A percentile compares a stretch with the other conserved stretches of the same genome.
Conservation (phyloP, 2,329 filamentous ascomycete species). For the Exophiala sp. region DNA sequence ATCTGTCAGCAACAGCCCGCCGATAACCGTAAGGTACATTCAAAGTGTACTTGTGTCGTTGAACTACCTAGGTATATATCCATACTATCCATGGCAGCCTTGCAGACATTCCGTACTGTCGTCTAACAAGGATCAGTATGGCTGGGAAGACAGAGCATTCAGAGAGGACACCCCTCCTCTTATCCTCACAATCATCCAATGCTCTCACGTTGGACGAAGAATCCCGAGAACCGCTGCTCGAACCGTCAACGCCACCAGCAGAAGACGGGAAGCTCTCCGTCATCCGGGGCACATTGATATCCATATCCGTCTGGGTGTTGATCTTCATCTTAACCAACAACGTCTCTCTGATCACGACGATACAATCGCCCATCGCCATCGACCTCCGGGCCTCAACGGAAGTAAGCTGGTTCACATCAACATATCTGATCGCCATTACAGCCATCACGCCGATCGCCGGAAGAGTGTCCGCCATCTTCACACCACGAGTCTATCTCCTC, state of each 20-base stretch:
- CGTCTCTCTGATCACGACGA: conserved; percentile 74
- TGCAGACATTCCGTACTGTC: not conserved
- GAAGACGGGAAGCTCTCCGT: conserved; percentile 7
- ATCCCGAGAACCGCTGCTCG: not conserved
- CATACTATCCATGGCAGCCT: conserved; percentile 2
- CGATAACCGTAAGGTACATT: too few species aligned
- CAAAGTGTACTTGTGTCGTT: too few species aligned
- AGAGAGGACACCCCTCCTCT: conserved; percentile 15
- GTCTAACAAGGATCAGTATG: not conserved
- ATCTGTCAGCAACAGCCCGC: conserved; percentile 2
- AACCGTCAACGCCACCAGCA: not conserved
- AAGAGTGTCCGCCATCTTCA: conserved; percentile 66
- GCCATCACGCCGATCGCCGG: conserved; percentile 63
- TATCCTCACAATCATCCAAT: not conserved
- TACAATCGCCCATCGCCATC: conserved; percentile 67
- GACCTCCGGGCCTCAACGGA: conserved; percentile 68
- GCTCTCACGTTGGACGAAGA: not conserved
- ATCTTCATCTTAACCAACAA: conserved; percentile 44
- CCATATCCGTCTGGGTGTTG: conserved; percentile 25
- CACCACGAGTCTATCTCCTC: conserved; percentile 58
- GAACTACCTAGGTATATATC: not conserved
- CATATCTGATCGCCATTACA: conserved; percentile 61
- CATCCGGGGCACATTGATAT: conserved; percentile 18
- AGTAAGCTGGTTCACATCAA: conserved; percentile 74
- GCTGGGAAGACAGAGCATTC: conserved; percentile 1